phyloP scores from a whole-genome alignment of 2,329 filamentous ascomycete species.

The Lasiodiplodia citricola region DNA sequence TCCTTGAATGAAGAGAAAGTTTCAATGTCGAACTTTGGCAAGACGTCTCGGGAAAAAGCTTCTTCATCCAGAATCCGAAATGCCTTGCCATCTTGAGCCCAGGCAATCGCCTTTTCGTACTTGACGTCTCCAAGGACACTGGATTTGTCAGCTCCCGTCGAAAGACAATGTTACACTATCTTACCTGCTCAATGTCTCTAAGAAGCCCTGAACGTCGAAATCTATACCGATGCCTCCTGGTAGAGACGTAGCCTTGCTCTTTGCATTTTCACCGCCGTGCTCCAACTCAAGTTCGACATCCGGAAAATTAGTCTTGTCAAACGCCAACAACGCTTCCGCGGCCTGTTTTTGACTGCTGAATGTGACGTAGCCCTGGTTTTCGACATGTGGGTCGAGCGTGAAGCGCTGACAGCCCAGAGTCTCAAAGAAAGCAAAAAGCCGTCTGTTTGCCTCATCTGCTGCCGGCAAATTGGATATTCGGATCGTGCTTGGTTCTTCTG shows the following conservation, averaged over 20 bases:
- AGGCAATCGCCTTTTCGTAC: neutral
- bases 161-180: neutral
- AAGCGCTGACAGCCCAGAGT: neutral
- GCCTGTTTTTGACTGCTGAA: conserved; percentile 31
- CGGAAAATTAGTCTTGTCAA: conserved; percentile 32
- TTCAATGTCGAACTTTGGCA: neutral
- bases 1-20: neutral
- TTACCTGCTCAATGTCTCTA: conserved; percentile 35
- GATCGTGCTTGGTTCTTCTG: neutral
- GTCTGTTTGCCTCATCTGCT: neutral
- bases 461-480: conserved; percentile 7
- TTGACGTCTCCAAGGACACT: neutral
- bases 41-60: neutral
- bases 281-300: conserved; percentile 19
- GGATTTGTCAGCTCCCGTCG: neutral
- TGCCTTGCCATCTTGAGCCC: neutral
- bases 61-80: neutral
- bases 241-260: neutral
- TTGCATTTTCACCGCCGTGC: neutral
- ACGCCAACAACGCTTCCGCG: conserved; percentile 29
- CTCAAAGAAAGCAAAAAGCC: neutral
- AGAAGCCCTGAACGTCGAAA: neutral
- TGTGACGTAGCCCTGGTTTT: conserved; percentile 31
- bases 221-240: neutral
- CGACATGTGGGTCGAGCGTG: neutral